Evolutionary conservation across 306 rosid genomes (phyloP).

Genomic region (Acacia crassicarpa): DNA sequence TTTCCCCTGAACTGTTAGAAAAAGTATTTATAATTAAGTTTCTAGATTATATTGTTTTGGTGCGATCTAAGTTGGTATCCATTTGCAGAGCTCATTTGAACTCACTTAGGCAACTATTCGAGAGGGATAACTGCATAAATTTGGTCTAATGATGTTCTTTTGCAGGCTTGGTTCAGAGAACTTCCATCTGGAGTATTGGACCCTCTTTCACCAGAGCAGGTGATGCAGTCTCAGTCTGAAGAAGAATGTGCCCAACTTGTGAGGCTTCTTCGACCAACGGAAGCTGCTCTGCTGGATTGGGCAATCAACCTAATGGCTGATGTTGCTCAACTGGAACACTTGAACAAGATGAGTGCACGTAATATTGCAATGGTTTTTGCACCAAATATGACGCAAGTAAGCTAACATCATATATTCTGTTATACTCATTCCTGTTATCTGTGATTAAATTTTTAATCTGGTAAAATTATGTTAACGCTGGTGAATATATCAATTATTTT

Average conservation of each 20-base stretch:
- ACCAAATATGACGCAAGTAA: slow-evolving; percentile 88
- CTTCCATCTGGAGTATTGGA: slow-evolving; percentile 74
- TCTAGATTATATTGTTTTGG: not conserved
- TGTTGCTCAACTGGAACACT: slow-evolving; percentile 70
- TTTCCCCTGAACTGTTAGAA: not conserved
- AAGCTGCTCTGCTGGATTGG: slow-evolving; percentile 79
- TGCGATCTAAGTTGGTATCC: not conserved
- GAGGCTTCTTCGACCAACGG: slow-evolving; percentile 67
- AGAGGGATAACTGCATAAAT: not conserved
- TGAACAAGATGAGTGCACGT: slow-evolving; percentile 84
- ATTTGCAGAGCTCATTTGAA: not conserved
- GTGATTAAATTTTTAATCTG: not conserved
- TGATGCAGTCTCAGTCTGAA: slow-evolving; percentile 70
- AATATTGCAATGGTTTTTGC: slow-evolving; percentile 89
- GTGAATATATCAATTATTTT: not conserved
- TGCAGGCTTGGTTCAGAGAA: slow-evolving; percentile 88
- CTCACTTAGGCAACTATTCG: not conserved
- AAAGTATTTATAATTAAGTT: not conserved
- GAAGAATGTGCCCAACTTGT: slow-evolving; percentile 69
- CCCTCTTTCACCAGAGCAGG: slow-evolving; percentile 77
- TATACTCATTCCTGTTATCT: not conserved
- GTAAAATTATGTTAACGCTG: not conserved
- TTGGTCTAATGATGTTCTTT: slow-evolving; percentile 17
- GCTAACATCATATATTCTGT: slow-evolving; percentile 23
- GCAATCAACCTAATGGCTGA: slow-evolving; percentile 83